A percentile compares a stretch with the other conserved stretches of the same genome.
These are phyloP conservation scores for Monosporascus sp. DNA, from an alignment of 2,329 filamentous ascomycete species.

Conservation along the genomic window DNA sequence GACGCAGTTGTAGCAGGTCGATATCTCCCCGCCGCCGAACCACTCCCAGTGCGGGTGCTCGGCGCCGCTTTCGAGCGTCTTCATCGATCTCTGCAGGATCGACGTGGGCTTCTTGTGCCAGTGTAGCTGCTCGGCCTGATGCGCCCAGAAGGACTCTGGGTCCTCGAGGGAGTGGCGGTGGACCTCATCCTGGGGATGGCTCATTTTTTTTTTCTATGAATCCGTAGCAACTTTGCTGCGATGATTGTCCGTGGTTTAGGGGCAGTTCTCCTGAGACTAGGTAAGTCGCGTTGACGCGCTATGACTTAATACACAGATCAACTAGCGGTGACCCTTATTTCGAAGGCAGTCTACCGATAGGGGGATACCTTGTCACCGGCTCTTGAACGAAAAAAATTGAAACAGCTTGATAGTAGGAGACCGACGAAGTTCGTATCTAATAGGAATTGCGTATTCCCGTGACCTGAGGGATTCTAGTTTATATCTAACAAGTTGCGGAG, in stretches of 20 bases:
- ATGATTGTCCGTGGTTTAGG: background rate
- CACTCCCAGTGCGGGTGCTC: conserved; percentile 77
- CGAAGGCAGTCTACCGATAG: too few species aligned
- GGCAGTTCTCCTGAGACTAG: background rate
- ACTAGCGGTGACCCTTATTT: too few species aligned
- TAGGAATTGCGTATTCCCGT: too few species aligned
- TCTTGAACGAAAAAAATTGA: too few species aligned
- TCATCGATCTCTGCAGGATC: conserved; percentile 56
- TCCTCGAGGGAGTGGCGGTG: conserved; percentile 57
- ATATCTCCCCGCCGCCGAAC: conserved; percentile 86
- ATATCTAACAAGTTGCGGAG: too few species aligned
- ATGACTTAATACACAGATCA: too few species aligned
- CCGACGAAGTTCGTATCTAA: too few species aligned
- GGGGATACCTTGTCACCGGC: too few species aligned
- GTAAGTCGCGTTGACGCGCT: background rate
- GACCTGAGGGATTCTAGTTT: too few species aligned
- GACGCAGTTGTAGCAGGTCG: conserved; percentile 86
- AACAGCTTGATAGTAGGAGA: too few species aligned
- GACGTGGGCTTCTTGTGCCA: conserved; percentile 75
- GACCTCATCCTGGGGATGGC: conserved; percentile 46
- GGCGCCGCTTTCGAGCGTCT: conserved; percentile 57
- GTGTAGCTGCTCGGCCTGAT: conserved; percentile 68
- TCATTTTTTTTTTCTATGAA: conserved; percentile 14
- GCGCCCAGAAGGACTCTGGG: conserved; percentile 69
- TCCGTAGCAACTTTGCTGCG: too few species aligned